Percentiles rank a stretch among this genome's conserved stretches.
phyloP scores from a whole-genome alignment of 2,329 filamentous ascomycete species.

The Metarhizium rileyi region DNA sequence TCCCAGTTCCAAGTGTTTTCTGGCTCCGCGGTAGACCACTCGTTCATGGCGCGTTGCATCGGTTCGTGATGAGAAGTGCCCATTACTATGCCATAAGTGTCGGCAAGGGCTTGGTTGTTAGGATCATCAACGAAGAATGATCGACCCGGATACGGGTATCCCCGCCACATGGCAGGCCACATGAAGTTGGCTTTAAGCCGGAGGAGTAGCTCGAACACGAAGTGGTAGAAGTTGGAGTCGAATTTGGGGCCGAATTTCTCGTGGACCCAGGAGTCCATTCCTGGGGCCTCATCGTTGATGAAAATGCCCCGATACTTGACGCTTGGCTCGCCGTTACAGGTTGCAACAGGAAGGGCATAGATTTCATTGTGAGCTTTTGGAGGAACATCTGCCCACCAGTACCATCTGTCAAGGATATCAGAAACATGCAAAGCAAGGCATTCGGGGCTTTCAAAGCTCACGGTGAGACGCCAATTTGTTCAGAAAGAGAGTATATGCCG shows the following conservation, averaged over 20 bases:
- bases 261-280: conserved; percentile 45
- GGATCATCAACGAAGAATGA: conserved; percentile 55
- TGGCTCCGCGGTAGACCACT: conserved; percentile 28
- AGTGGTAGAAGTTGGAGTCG: conserved; percentile 47
- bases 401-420: conserved; percentile 29
- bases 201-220: conserved; percentile 54
- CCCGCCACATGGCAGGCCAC: conserved; percentile 59
- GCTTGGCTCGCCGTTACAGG: conserved; percentile 35
- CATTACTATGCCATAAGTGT: conserved; percentile 55
- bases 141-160: conserved; percentile 34
- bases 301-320: conserved; percentile 53
- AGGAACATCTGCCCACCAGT: conserved; percentile 51
- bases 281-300: conserved; percentile 42
- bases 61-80: conserved; percentile 58
- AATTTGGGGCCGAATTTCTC: conserved; percentile 37
- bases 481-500: conserved; percentile 49
- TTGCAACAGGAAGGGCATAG: conserved; percentile 31
- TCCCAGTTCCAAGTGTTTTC: conserved; percentile 51
- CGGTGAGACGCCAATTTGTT: conserved; percentile 52
- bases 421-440: not conserved
- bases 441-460: conserved; percentile 8
- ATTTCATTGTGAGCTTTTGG: conserved; percentile 34
- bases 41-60: conserved; percentile 49
- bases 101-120: conserved; percentile 46
- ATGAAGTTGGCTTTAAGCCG: conserved; percentile 52